phyloP scores from a whole-genome alignment of 805 yeast genomes.

The Metschnikowia vanudenii region DNA sequence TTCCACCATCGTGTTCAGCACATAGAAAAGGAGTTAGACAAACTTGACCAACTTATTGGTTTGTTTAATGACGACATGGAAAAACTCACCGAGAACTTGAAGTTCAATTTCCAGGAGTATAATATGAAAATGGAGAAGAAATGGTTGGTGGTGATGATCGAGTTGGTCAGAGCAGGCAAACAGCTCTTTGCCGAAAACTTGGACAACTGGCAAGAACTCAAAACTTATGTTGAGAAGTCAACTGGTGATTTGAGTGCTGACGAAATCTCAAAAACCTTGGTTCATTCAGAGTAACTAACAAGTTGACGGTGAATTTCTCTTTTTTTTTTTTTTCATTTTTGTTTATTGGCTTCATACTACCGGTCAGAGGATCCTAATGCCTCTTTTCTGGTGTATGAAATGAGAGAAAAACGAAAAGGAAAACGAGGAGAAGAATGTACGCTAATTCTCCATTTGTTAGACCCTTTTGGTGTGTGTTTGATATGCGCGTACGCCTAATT shows the following conservation, averaged over 20 bases:
- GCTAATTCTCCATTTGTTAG: no score
- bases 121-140: slow-evolving; percentile 39
- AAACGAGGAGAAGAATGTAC: no score
- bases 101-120: slow-evolving; percentile 38
- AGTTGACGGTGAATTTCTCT: not conserved
- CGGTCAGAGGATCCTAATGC: no score
- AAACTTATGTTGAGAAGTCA: slow-evolving; percentile 12
- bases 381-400: no score
- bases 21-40: slow-evolving; percentile 41
- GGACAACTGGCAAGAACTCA: slow-evolving; percentile 34
- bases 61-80: slow-evolving; percentile 44
- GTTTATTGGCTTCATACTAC: no score
- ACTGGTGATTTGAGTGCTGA: slow-evolving; percentile 3
- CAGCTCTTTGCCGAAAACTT: slow-evolving; percentile 22
- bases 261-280: slow-evolving; percentile 2
- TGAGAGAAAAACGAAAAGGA: no score
- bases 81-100: slow-evolving; percentile 44
- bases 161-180: slow-evolving; percentile 35
- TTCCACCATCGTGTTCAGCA: slow-evolving; percentile 32
- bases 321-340: no score
- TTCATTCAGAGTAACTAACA: not conserved
- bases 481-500: no score
- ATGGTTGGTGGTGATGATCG: slow-evolving; percentile 40
- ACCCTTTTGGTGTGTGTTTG: no score
- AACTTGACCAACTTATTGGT: slow-evolving; percentile 48